phyloP scores from a whole-genome alignment of 495 filamentous ascomycete species.

The Emericellopsis terricola region DNA sequence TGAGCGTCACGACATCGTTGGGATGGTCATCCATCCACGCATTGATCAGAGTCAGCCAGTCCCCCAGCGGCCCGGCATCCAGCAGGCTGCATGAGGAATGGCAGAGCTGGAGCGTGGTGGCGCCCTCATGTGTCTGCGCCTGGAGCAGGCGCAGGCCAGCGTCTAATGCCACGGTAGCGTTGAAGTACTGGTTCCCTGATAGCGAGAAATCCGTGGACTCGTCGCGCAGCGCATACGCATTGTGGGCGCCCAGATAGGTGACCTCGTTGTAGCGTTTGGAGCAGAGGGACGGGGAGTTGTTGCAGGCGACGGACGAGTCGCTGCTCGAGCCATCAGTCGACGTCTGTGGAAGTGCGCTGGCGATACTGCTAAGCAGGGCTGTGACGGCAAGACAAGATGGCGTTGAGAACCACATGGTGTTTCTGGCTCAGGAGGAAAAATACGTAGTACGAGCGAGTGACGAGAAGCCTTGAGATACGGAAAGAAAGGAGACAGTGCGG shows the following conservation, averaged over 20 bases:
- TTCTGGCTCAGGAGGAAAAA: too few species aligned
- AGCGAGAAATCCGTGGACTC: constrained; percentile 30
- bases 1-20: constrained; percentile 50
- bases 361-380: too few species aligned
- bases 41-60: constrained; percentile 39
- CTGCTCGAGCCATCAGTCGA: constrained; percentile 4
- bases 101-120: constrained; percentile 39
- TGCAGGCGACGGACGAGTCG: constrained; percentile 30
- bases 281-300: constrained; percentile 48
- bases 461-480: background rate
- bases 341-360: background rate
- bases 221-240: constrained; percentile 45
- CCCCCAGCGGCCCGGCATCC: constrained; percentile 41
- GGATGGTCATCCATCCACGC: constrained; percentile 46
- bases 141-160: constrained; percentile 53
- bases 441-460: background rate
- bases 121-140: constrained; percentile 42
- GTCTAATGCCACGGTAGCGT: constrained; percentile 44
- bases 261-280: constrained; percentile 42
- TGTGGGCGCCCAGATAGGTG: constrained; percentile 52
- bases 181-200: constrained; percentile 48
- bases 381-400: background rate
- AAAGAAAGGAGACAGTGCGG: background rate
- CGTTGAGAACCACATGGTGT: background rate
- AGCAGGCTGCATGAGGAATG: constrained; percentile 46